A percentile compares a stretch with the other conserved stretches of the same genome.
Evolutionary conservation across 768 basidiomycete genomes (phyloP).

Genomic region (Rhodocollybia butyracea): DNA sequence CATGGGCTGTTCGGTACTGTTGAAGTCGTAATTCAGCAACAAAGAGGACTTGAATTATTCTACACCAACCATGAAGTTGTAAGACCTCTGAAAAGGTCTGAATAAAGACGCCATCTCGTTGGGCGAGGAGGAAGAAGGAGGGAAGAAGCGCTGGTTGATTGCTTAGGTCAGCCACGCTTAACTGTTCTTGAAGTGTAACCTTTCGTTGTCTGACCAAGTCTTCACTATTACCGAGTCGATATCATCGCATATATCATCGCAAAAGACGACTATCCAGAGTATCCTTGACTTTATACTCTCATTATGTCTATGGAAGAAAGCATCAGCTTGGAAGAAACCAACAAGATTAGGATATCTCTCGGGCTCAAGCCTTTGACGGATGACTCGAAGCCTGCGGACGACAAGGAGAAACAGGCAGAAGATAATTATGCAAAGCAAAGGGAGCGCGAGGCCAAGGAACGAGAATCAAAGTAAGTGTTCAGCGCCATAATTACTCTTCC

Average conservation of each 20-base stretch:
- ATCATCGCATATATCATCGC: too few relatives aligned
- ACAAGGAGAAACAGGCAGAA: slow-evolving; percentile 82
- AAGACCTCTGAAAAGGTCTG: slow-evolving; percentile 3
- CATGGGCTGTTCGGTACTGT: slow-evolving; percentile 89
- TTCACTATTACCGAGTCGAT: neutral
- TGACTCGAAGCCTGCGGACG: slow-evolving; percentile 64
- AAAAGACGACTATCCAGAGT: neutral
- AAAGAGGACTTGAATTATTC: slow-evolving; percentile 14
- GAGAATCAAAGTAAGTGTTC: slow-evolving; percentile 70
- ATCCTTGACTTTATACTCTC: slow-evolving; percentile 4
- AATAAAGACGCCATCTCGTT: slow-evolving; percentile 7
- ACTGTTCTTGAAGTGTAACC: too few relatives aligned
- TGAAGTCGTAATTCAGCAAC: neutral
- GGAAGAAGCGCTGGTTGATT: slow-evolving; percentile 3
- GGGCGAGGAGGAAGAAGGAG: slow-evolving; percentile 31
- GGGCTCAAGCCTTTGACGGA: slow-evolving; percentile 93
- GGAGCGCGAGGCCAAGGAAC: slow-evolving; percentile 65
- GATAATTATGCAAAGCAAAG: slow-evolving; percentile 77
- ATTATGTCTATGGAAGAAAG: slow-evolving; percentile 78
- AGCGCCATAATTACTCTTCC: slow-evolving; percentile 22
- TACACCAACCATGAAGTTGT: neutral
- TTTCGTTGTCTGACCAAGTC: neutral
- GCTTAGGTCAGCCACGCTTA: neutral
- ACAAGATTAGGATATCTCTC: slow-evolving; percentile 90
- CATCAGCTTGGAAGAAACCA: slow-evolving; percentile 91